Evolutionary conservation across 352 stramenopile species (phyloP).

Genomic region (Pythium pectinolyticum): DNA sequence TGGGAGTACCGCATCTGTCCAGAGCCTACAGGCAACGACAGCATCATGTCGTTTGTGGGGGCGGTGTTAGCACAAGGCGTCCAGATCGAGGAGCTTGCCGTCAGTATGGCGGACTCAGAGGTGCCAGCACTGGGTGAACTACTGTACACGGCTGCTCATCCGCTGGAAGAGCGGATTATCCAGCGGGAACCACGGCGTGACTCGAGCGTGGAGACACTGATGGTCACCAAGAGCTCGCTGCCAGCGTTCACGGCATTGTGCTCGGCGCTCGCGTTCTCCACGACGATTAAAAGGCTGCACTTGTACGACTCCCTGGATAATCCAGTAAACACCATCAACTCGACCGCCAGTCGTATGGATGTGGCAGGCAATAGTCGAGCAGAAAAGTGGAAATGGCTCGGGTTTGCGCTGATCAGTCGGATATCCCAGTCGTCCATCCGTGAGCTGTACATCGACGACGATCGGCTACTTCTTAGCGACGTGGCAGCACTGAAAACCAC

Average conservation of each 20-base stretch:
- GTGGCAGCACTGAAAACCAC: not conserved
- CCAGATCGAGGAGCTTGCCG: not conserved
- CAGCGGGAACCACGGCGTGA: too few species aligned
- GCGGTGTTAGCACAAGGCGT: not conserved
- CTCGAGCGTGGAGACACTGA: not conserved
- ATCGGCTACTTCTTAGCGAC: not conserved
- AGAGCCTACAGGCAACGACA: not conserved
- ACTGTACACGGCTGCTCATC: not conserved
- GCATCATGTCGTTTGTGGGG: not conserved
- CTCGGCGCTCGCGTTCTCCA: not conserved
- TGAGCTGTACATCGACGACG: slow-evolving; percentile 16
- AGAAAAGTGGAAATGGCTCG: slow-evolving; percentile 10
- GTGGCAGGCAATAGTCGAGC: too few species aligned
- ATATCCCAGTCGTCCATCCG: slow-evolving; percentile 3
- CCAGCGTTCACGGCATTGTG: not conserved
- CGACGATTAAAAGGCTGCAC: not conserved
- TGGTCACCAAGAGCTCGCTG: not conserved
- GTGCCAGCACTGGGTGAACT: not conserved
- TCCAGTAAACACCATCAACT: too few species aligned
- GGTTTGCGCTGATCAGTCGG: slow-evolving; percentile 9
- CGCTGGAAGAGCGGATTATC: too few species aligned
- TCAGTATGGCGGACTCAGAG: not conserved
- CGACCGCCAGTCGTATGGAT: too few species aligned
- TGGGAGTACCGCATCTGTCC: slow-evolving; percentile 1
- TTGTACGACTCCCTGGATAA: slow-evolving; percentile 4